A percentile compares a stretch with the other conserved stretches of the same genome.
phyloP scores from a whole-genome alignment of 2,329 filamentous ascomycete genomes.

The Sclerotinia trifoliorum region DNA sequence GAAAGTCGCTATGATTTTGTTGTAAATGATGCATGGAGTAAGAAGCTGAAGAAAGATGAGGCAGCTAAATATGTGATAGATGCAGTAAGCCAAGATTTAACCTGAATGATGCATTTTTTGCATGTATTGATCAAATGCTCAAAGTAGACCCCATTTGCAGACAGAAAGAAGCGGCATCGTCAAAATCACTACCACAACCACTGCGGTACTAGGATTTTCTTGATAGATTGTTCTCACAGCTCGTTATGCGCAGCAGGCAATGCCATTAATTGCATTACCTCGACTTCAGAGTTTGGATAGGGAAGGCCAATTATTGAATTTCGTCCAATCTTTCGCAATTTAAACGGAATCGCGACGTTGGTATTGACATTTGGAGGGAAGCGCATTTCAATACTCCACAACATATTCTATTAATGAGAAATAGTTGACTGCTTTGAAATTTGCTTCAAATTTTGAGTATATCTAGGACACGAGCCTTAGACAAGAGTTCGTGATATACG shows the following conservation, averaged over 20 bases:
- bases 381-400: neutral
- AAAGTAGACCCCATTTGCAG: neutral
- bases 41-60: neutral
- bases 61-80: neutral
- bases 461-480: too few relatives aligned
- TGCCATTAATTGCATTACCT: neutral
- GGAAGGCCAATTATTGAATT: neutral
- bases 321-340: neutral
- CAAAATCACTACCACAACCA: neutral
- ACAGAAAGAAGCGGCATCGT: neutral
- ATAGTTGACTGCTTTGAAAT: neutral
- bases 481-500: too few relatives aligned
- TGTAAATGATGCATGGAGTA: neutral
- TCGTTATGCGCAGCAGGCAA: neutral
- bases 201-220: neutral
- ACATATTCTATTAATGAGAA: neutral
- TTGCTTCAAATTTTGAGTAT: too few relatives aligned
- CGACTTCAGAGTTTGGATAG: fast-evolving
- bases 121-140: neutral
- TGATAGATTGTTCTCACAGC: neutral
- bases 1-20: neutral
- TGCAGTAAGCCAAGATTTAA: neutral
- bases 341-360: neutral
- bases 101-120: neutral
- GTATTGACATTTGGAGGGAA: neutral